phyloP scores from a whole-genome alignment of 2,329 filamentous ascomycete species.

The Paraphoma sp. region DNA sequence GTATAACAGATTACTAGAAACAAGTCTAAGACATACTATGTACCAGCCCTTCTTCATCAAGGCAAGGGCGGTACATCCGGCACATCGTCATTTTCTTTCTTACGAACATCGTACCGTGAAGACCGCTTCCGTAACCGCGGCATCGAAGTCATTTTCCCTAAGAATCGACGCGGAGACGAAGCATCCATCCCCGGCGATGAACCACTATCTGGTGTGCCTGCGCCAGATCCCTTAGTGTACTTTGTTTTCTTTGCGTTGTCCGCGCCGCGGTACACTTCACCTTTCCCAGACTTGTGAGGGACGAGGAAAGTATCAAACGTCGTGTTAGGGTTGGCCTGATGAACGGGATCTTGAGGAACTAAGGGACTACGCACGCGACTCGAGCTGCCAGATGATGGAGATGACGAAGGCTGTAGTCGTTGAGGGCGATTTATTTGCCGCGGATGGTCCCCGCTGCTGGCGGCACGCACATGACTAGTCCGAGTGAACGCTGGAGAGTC shows the following conservation, averaged over 20 bases:
- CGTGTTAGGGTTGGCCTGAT: conserved; percentile 11
- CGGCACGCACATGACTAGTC: neutral
- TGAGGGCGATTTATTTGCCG: neutral
- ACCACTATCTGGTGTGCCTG: neutral
- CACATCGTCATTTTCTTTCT: neutral
- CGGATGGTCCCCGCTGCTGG: conserved; percentile 19
- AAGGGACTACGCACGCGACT: conserved; percentile 20
- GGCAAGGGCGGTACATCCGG: neutral
- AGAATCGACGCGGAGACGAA: neutral
- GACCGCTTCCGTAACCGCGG: neutral
- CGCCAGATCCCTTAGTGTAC: neutral
- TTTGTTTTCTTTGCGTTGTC: conserved; percentile 13
- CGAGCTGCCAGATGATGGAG: neutral
- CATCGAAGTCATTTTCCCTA: neutral
- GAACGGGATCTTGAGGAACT: conserved; percentile 5
- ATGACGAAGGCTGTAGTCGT: neutral
- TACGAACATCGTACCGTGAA: neutral
- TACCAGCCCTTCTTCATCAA: neutral
- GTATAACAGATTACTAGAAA: neutral
- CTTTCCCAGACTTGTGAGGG: conserved; percentile 32
- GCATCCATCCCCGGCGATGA: neutral
- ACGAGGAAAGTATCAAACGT: conserved; percentile 38
- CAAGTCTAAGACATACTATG: neutral
- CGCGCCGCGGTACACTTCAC: conserved; percentile 24
- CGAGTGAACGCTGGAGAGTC: neutral